Conservation (phyloP, 2,329 filamentous ascomycete species). For the Pestalotiopsis sp. region DNA sequence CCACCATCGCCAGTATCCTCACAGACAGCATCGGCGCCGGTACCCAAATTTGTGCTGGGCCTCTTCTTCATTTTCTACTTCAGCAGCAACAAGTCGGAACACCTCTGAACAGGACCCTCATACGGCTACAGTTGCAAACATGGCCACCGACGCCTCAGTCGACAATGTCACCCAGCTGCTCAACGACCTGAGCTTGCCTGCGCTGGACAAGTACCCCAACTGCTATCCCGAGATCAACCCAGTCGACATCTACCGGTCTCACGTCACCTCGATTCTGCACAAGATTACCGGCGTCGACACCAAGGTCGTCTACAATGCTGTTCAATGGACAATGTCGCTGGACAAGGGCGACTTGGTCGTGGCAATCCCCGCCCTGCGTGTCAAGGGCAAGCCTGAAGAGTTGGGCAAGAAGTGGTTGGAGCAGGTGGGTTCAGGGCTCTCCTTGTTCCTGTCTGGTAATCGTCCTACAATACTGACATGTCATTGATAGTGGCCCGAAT, state of each 20-base stretch:
- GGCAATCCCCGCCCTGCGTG: conserved; percentile 76
- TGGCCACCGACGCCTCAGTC: conserved; percentile 24
- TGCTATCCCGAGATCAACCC: conserved; percentile 73
- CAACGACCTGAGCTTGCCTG: conserved; percentile 24
- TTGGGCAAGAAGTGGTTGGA: conserved; percentile 64
- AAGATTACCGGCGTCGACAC: conserved; percentile 71
- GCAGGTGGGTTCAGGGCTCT: conserved; percentile 48
- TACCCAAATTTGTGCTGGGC: neutral
- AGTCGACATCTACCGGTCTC: conserved; percentile 77
- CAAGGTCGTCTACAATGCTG: conserved; percentile 71
- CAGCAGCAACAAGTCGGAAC: neutral
- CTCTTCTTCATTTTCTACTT: neutral
- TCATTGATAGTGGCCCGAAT: conserved; percentile 66
- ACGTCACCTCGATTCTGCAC: conserved; percentile 71
- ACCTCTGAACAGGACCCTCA: neutral
- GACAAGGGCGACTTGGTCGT: conserved; percentile 84
- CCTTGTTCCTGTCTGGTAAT: neutral
- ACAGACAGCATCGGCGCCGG: neutral
- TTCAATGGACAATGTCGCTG: conserved; percentile 78
- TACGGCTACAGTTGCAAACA: conserved; percentile 13
- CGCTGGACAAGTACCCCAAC: conserved; percentile 49
- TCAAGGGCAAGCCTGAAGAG: conserved; percentile 72
- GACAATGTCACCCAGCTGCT: conserved; percentile 26
- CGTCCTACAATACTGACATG: neutral
- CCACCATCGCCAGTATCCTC: conserved; percentile 15